Evolutionary conservation across 257 asterid genomes (phyloP).

Genomic region (Solanum chiquidenum): DNA sequence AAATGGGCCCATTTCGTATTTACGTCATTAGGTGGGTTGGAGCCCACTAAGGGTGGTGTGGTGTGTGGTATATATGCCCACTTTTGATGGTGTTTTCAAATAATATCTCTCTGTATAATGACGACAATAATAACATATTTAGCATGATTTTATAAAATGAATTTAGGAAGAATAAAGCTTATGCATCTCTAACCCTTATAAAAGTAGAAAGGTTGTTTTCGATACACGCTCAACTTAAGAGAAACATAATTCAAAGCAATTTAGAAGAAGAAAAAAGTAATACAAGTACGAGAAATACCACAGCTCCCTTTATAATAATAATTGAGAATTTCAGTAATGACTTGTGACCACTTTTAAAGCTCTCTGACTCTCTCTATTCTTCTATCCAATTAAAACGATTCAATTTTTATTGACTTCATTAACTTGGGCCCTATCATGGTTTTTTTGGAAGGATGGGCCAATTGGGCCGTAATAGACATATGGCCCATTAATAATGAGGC

Average conservation of each 20-base stretch:
- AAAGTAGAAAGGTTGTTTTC: too few species aligned
- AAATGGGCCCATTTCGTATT: slow-evolving; percentile 22
- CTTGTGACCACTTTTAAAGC: slow-evolving; percentile 1
- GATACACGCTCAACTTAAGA: not conserved
- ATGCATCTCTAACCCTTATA: not conserved
- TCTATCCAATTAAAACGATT: not conserved
- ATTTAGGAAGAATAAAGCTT: too few species aligned
- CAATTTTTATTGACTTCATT: not conserved
- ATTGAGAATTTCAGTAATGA: not conserved
- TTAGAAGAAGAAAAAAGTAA: not conserved
- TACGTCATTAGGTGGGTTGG: slow-evolving; percentile 45
- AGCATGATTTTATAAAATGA: too few species aligned
- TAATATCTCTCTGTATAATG: slow-evolving; percentile 5
- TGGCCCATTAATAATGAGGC: not conserved
- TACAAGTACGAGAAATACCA: not conserved
- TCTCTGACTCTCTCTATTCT: not conserved
- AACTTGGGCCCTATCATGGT: not conserved
- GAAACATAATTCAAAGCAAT: too few species aligned
- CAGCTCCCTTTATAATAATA: not conserved
- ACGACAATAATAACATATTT: too few species aligned
- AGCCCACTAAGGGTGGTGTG: slow-evolving; percentile 44
- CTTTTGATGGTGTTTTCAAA: slow-evolving; percentile 11
- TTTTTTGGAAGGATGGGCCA: not conserved
- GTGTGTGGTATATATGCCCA: slow-evolving; percentile 21
- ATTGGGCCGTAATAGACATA: not conserved